Evolutionary conservation across 768 basidiomycete species (phyloP).

Genomic region (Gautieria morchelliformis): DNA sequence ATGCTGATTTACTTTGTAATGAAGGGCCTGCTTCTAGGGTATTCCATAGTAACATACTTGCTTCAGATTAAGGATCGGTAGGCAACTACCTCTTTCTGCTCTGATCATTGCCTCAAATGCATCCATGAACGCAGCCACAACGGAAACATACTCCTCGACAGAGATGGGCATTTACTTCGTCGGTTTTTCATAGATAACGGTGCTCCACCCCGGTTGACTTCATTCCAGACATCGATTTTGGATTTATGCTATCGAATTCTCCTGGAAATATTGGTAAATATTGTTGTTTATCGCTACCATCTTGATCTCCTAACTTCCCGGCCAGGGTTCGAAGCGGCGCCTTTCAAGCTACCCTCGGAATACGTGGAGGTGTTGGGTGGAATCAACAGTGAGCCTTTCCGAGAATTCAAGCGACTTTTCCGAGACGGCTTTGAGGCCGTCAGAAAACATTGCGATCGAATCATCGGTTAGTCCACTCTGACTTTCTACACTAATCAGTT

Average conservation of each 20-base stretch:
- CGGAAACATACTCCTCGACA: conserved; percentile 93
- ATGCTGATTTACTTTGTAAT: neutral
- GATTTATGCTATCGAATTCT: conserved; percentile 94
- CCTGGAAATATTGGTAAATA: conserved; percentile 79
- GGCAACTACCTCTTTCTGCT: neutral
- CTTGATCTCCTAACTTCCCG: neutral
- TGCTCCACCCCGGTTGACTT: neutral
- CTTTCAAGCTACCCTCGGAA: conserved; percentile 92
- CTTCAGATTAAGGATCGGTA: conserved; percentile 91
- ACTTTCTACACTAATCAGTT: conserved; percentile 17
- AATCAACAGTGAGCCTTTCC: conserved; percentile 59
- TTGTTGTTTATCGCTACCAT: neutral
- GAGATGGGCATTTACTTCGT: conserved; percentile 84
- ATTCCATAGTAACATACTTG: conserved; percentile 92
- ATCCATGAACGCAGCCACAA: conserved; percentile 45
- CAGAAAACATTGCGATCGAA: conserved; percentile 91
- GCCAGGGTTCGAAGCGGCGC: conserved; percentile 88
- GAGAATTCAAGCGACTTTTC: conserved; percentile 81
- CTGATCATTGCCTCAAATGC: neutral
- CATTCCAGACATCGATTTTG: conserved; percentile 79
- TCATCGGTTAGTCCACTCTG: conserved; percentile 59
- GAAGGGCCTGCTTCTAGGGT: conserved; percentile 40
- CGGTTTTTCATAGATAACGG: neutral
- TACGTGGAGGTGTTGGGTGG: conserved; percentile 96
- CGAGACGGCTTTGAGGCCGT: conserved; percentile 90